phyloP scores from a whole-genome alignment of 805 yeast species.

The Starmerella cellae region DNA sequence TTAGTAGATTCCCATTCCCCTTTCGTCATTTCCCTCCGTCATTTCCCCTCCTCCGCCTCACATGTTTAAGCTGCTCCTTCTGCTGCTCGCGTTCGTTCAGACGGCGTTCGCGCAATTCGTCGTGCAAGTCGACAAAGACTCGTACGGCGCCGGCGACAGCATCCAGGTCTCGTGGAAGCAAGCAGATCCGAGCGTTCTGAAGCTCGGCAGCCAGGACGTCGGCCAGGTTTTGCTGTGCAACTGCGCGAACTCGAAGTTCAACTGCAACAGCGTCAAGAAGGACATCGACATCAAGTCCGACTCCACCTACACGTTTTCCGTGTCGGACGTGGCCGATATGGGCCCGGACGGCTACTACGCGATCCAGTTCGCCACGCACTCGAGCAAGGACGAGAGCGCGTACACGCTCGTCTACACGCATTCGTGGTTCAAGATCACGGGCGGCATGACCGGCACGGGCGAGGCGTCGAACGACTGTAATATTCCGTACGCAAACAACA shows the following conservation, averaged over 20 bases:
- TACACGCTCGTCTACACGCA: slow-evolving; percentile 16
- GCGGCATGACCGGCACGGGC: slow-evolving; percentile 56
- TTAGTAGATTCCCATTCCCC: too few species aligned
- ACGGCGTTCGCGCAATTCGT: slow-evolving; percentile 18
- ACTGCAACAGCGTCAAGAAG: slow-evolving; percentile 24
- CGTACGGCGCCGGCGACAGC: slow-evolving; percentile 19
- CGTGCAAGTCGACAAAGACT: slow-evolving; percentile 11
- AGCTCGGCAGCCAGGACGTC: slow-evolving; percentile 31
- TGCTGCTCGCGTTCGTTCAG: slow-evolving; percentile 8
- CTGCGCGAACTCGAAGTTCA: slow-evolving; percentile 42
- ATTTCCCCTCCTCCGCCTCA: too few species aligned
- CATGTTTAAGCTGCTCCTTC: neutral
- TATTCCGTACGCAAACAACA: slow-evolving; percentile 3
- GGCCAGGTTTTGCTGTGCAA: slow-evolving; percentile 52
- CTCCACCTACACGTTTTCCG: slow-evolving; percentile 30
- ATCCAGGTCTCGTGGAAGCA: slow-evolving; percentile 44
- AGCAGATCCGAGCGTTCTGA: slow-evolving; percentile 36
- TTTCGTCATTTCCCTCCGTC: too few species aligned
- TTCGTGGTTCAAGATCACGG: slow-evolving; percentile 36
- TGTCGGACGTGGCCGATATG: slow-evolving; percentile 32
- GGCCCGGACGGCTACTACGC: slow-evolving; percentile 58
- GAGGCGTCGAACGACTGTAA: slow-evolving; percentile 6
- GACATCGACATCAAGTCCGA: slow-evolving; percentile 19
- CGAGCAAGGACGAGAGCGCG: slow-evolving; percentile 48
- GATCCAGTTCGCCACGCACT: slow-evolving; percentile 46